Conservation (phyloP, 2,329 filamentous ascomycete species). For the Aspergillus viridinutans region DNA sequence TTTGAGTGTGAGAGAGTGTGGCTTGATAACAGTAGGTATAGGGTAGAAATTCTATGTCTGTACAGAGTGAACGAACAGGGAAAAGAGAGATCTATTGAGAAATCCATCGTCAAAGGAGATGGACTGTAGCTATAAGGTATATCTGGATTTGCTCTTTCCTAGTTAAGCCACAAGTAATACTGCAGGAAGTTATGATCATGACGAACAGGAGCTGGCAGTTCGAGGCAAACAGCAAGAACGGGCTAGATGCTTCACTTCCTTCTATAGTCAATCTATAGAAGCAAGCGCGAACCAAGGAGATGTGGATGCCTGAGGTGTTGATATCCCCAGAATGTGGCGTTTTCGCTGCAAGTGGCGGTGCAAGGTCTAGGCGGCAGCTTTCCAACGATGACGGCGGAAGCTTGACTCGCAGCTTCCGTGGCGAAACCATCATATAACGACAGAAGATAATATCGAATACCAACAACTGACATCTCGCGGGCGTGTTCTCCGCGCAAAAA, state of each 20-base stretch:
- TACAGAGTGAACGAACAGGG: background rate
- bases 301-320: background rate
- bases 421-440: background rate
- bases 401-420: background rate
- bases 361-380: conserved; percentile 5
- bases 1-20: too few species aligned
- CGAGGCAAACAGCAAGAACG: background rate
- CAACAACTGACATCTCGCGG: conserved; percentile 9
- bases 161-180: background rate
- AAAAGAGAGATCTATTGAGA: background rate
- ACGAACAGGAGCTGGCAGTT: background rate
- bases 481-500: background rate
- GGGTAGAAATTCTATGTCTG: background rate
- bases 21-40: too few species aligned
- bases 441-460: conserved; percentile 6
- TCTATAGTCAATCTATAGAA: background rate
- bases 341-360: conserved; percentile 7
- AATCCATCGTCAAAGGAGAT: background rate
- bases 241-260: background rate
- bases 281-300: background rate
- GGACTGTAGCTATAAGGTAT: background rate
- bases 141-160: background rate
- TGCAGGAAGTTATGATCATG: too few species aligned
- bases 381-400: background rate
- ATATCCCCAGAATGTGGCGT: conserved; percentile 6